These are phyloP conservation scores for Sordaria brevicollis DNA, from an alignment of 495 filamentous ascomycete genomes.

Conservation along the genomic window DNA sequence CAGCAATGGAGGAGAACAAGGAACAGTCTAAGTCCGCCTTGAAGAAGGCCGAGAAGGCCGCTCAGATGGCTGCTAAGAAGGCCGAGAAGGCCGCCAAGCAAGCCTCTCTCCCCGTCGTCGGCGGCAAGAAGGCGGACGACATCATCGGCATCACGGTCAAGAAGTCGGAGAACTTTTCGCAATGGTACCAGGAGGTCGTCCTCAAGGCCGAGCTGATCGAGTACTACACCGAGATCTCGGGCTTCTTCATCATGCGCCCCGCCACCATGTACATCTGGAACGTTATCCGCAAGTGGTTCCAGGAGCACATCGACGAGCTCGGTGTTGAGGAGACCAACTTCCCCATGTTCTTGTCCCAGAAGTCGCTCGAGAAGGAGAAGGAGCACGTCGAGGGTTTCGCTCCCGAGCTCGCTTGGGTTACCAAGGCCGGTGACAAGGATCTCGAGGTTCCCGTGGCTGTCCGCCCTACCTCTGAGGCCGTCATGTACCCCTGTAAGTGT, in stretches of 20 bases:
- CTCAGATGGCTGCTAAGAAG: slow-evolving; percentile 55
- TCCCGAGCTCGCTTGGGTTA: slow-evolving; percentile 97
- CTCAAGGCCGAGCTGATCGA: slow-evolving; percentile 92
- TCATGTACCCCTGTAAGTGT: slow-evolving; percentile 61
- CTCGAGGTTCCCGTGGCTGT: slow-evolving; percentile 94
- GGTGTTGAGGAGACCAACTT: slow-evolving; percentile 94
- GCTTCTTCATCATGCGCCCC: slow-evolving; percentile 89
- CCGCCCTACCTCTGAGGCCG: slow-evolving; percentile 87
- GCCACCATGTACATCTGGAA: slow-evolving; percentile 89
- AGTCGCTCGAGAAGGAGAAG: slow-evolving; percentile 88
- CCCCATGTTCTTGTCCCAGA: slow-evolving; percentile 84
- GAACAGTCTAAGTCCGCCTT: slow-evolving; percentile 59
- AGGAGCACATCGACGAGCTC: slow-evolving; percentile 72
- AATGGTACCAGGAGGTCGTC: slow-evolving; percentile 94
- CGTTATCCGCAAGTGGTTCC: slow-evolving; percentile 82
- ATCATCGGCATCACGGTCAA: slow-evolving; percentile 78
- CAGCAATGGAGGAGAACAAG: slow-evolving; percentile 31
- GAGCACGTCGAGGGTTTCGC: slow-evolving; percentile 96
- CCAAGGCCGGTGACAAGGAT: slow-evolving; percentile 81
- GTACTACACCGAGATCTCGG: slow-evolving; percentile 63
- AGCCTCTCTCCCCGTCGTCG: slow-evolving; percentile 32
- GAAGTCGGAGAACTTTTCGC: slow-evolving; percentile 80
- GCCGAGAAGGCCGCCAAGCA: slow-evolving; percentile 56
- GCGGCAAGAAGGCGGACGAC: slow-evolving; percentile 43
- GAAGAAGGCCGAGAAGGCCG: slow-evolving; percentile 61